Percentiles rank a stretch among this genome's conserved stretches.
These are phyloP conservation scores for Nadsonia starkeyi-henricii DNA, from an alignment of 1,139 yeast species.

Conservation along the genomic window DNA sequence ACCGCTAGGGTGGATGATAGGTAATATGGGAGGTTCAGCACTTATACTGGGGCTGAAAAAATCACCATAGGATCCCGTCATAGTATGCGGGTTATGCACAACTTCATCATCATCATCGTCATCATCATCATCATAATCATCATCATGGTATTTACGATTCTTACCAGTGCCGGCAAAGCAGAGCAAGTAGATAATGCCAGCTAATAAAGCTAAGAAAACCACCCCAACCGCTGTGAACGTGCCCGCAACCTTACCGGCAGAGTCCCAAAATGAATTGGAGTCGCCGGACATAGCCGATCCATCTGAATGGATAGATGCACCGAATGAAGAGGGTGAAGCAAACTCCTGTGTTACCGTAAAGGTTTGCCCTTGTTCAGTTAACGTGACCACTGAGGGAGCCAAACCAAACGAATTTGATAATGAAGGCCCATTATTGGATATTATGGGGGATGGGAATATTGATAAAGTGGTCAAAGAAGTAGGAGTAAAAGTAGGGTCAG, in stretches of 20 bases:
- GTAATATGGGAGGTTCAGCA: too few relatives aligned
- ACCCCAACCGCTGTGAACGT: constrained; percentile 58
- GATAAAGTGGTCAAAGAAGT: constrained; percentile 7
- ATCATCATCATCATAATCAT: constrained; percentile 14
- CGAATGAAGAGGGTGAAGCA: constrained; percentile 5
- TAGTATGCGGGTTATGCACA: too few relatives aligned
- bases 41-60: too few relatives aligned
- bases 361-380: constrained; percentile 14
- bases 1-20: background rate
- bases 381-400: constrained; percentile 13
- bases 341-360: constrained; percentile 8
- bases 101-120: constrained; percentile 6
- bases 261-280: constrained; percentile 31
- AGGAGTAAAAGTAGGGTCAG: constrained; percentile 7
- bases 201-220: constrained; percentile 32
- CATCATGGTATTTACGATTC: constrained; percentile 7
- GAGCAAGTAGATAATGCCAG: constrained; percentile 17
- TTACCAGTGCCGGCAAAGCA: constrained; percentile 16
- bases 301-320: too few relatives aligned
- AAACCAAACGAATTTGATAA: background rate
- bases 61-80: too few relatives aligned
- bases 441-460: too few relatives aligned
- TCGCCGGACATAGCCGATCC: background rate
- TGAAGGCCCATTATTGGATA: too few relatives aligned
- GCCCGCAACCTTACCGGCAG: constrained; percentile 59